Evolutionary conservation across 192 early-diverging fungal genomes (phyloP).

Genomic region (Podila clonocystis): DNA sequence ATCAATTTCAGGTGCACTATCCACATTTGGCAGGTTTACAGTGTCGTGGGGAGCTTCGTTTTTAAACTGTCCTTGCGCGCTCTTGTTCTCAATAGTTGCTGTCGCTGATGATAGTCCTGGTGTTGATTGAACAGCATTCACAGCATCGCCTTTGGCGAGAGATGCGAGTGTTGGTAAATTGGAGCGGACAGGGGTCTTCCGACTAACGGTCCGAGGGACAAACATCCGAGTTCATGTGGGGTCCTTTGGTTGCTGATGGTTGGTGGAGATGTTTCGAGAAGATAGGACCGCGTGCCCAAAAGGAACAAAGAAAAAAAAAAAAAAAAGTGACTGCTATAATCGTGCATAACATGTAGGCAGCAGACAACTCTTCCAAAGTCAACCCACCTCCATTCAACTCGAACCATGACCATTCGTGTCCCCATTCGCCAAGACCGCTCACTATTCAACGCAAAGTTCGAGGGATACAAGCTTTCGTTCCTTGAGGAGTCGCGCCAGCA

Average conservation of each 20-base stretch:
- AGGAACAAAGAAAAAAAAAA: background rate
- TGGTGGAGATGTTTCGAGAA: background rate
- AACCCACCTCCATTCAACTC: background rate
- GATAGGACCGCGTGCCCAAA: background rate
- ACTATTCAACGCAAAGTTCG: conserved; percentile 71
- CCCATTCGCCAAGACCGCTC: conserved; percentile 51
- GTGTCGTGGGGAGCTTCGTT: background rate
- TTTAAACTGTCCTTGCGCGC: background rate
- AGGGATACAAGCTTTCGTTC: conserved; percentile 76
- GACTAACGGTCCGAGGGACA: conserved; percentile 7
- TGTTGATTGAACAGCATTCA: background rate
- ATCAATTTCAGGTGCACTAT: background rate
- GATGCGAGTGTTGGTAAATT: conserved; percentile 1
- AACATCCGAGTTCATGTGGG: conserved; percentile 3
- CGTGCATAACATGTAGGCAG: background rate
- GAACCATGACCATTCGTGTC: conserved; percentile 24
- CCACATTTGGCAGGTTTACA: background rate
- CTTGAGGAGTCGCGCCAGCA: conserved; percentile 55
- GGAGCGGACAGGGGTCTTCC: background rate
- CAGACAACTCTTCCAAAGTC: background rate
- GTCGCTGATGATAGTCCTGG: background rate
- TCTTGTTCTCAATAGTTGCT: background rate
- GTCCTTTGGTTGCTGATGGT: too few species aligned
- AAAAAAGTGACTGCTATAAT: background rate
- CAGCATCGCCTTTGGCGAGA: background rate